Percentiles rank a stretch among this genome's conserved stretches.
Conservation (phyloP, 192 early-diverging fungal genomes). For the Coemansia sp. region DNA sequence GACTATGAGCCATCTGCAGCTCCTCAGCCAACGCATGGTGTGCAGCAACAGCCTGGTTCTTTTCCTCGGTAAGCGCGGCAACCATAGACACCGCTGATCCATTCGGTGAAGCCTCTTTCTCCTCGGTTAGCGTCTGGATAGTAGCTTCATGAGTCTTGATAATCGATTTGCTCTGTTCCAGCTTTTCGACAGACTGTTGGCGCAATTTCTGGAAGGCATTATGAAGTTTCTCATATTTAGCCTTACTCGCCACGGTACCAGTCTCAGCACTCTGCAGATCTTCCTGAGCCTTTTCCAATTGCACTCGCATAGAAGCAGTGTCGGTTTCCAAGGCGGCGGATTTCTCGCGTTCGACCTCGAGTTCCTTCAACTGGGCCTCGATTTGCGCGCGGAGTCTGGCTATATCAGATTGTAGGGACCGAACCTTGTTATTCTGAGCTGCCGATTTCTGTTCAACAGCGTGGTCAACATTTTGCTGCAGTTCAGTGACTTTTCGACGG, state of each 20-base stretch:
- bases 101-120: conserved; percentile 23
- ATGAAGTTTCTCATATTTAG: conserved; percentile 41
- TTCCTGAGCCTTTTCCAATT: conserved; percentile 3
- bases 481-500: conserved; percentile 3
- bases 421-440: conserved; percentile 11
- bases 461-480: conserved; percentile 1
- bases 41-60: conserved; percentile 44
- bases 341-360: background rate
- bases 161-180: conserved; percentile 21
- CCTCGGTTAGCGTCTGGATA: conserved; percentile 31
- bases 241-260: conserved; percentile 21
- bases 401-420: conserved; percentile 27
- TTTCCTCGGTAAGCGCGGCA: conserved; percentile 35
- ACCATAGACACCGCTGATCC: conserved; percentile 18
- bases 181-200: conserved; percentile 39
- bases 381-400: conserved; percentile 18
- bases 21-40: conserved; percentile 32
- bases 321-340: conserved; percentile 7
- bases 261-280: conserved; percentile 4
- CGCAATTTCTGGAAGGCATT: conserved; percentile 45
- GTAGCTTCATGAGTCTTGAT: conserved; percentile 35
- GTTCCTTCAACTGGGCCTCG: conserved; percentile 12
- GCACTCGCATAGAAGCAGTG: background rate
- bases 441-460: conserved; percentile 14
- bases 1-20: conserved; percentile 19